Conservation (phyloP, 805 yeast genomes). For the Ogataea nonfermentans region DNA sequence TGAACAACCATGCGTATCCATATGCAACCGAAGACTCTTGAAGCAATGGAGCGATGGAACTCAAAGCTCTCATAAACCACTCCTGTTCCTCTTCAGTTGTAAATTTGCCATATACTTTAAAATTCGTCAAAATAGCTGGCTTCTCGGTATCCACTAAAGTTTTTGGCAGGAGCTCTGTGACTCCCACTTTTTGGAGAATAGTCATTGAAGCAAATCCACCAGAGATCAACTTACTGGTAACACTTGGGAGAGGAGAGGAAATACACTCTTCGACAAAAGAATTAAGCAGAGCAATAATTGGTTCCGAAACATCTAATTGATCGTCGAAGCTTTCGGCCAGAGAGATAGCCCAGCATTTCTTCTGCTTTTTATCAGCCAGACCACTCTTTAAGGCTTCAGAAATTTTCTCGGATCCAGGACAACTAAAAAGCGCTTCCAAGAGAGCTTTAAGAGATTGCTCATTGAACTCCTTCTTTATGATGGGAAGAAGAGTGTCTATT, state of each 20-base stretch:
- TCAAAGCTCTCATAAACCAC: constrained; percentile 54
- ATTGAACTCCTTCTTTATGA: constrained; percentile 72
- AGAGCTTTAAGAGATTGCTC: constrained; percentile 57
- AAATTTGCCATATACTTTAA: constrained; percentile 52
- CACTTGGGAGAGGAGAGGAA: constrained; percentile 51
- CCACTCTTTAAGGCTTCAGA: constrained; percentile 49
- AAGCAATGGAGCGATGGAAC: constrained; percentile 28
- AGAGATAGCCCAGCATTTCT: constrained; percentile 64
- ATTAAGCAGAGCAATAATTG: constrained; percentile 27
- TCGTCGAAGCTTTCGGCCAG: constrained; percentile 37
- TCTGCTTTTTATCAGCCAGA: constrained; percentile 59
- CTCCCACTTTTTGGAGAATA: constrained; percentile 21
- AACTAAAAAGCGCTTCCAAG: constrained; percentile 48
- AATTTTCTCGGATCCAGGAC: constrained; percentile 37
- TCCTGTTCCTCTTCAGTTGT: constrained; percentile 41
- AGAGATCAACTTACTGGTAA: constrained; percentile 49
- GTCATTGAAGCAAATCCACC: constrained; percentile 51
- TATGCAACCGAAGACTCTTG: constrained; percentile 21
- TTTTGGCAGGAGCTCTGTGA: constrained; percentile 33
- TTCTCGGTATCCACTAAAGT: constrained; percentile 40
- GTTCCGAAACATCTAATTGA: constrained; percentile 20
- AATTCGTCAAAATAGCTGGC: constrained; percentile 47
- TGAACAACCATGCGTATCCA: constrained; percentile 52
- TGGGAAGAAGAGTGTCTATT: constrained; percentile 43
- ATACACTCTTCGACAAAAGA: constrained; percentile 43